Conservation (phyloP, 768 basidiomycete species). For the Boletus speciosus region DNA sequence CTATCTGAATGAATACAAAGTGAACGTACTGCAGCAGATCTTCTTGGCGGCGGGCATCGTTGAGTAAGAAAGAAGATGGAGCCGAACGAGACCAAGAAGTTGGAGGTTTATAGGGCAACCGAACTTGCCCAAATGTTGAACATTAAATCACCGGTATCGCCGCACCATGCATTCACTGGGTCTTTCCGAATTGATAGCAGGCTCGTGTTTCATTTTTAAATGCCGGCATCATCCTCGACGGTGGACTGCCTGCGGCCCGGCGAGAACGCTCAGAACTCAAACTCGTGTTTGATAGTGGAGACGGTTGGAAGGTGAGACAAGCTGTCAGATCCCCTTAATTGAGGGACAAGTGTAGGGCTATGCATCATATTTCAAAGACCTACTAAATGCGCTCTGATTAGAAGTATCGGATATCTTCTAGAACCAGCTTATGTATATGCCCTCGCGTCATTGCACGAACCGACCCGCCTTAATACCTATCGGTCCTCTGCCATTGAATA, state of each 20-base stretch:
- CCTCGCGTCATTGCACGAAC: not conserved
- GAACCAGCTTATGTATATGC: not conserved
- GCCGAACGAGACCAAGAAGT: too few species aligned
- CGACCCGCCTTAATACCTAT: not conserved
- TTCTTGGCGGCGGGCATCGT: conserved; percentile 58
- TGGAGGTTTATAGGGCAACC: not conserved
- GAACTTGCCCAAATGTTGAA: not conserved
- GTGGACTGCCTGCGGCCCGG: not conserved
- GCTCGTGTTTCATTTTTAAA: not conserved
- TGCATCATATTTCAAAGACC: not conserved
- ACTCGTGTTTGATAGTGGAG: not conserved
- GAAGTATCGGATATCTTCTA: not conserved
- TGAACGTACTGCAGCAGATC: conserved; percentile 82
- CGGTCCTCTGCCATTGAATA: not conserved
- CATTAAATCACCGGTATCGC: not conserved
- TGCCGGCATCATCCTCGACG: not conserved
- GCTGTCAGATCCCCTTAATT: not conserved
- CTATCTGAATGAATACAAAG: not conserved
- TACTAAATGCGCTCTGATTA: not conserved
- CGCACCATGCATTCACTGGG: not conserved
- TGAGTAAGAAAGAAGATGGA: too few species aligned
- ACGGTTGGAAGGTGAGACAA: not conserved
- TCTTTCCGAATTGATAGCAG: too few species aligned
- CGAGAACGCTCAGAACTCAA: not conserved
- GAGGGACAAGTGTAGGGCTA: not conserved